Base-by-base conservation (phyloP, 257 asterid species). In the Sherardia arvensis region DNA sequence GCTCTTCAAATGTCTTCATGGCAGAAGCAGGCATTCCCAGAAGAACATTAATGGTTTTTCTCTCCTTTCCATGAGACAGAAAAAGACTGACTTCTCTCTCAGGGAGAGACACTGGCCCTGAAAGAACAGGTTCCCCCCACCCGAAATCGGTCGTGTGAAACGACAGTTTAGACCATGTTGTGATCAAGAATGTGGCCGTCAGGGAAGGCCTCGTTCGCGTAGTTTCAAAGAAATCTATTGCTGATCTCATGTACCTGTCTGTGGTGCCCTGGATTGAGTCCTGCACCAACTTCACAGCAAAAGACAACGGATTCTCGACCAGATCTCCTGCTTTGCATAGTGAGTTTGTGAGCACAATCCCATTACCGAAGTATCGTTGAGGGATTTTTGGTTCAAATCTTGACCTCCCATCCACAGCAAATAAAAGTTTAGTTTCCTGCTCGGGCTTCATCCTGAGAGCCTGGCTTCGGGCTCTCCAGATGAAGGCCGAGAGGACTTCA, bases 1-100 rank as follows among this genome's bases (percentile, higher is more conserved):
- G 95, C 18, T 70, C 64, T 57, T 91, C 94, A 64, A 88, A 91
- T 18, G 72, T 81, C 71, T 81, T 73, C 96, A 91, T 88, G 29
- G 98, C 95, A 57, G 90, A 61, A 25, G 88, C 81, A 20, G 95
- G 96, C 95, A 88, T 79, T 22, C 98, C 98, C 45, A 91, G 79
- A 53, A 91, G 94, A 70, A 91, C 95, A 69, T 86, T 88, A 2
- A 91, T 77, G 59, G 78, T 83, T 68, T 76, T 91, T 81, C 86
- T 86, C 67, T 83, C 87, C 7, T 73, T 84, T 0, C 94, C 96
- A 79, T 86, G 88, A 20, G 95, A 88, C 17, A 88, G 92, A 51
- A 91, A 91, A 64, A 88, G 67, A 33, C 82, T 80, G 22, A 88
- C 96, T 66, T 91, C 98, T 78, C 83, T 91, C 75, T 88, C 95